Evolutionary conservation across 2,329 filamentous ascomycete genomes (phyloP).

Genomic region (Colletotrichum melonis): DNA sequence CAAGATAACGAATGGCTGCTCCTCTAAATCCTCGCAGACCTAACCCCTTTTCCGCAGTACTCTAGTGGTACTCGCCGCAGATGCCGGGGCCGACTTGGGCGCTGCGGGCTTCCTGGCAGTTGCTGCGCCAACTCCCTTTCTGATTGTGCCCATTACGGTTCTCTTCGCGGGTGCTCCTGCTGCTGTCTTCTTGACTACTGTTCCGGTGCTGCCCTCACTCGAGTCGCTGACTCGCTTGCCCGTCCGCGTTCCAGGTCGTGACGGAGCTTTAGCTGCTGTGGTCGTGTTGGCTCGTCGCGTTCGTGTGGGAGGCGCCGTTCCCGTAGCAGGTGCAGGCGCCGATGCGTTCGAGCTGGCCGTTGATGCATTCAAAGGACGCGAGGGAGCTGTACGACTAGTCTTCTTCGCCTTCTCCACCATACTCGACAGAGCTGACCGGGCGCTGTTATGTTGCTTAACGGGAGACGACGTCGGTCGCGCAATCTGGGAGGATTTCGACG

Average conservation of each 20-base stretch:
- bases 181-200: constrained; percentile 69
- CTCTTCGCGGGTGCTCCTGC: constrained; percentile 57
- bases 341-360: constrained; percentile 51
- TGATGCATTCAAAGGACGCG: constrained; percentile 59
- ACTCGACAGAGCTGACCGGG: constrained; percentile 58
- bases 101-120: constrained; percentile 61
- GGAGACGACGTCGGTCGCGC: constrained; percentile 69
- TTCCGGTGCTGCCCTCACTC: constrained; percentile 73
- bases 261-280: constrained; percentile 46
- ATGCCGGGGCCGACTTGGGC: constrained; percentile 53
- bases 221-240: constrained; percentile 69
- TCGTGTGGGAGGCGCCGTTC: constrained; percentile 40
- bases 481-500: constrained; percentile 64
- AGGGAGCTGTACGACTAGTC: constrained; percentile 59
- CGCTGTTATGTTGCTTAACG: constrained; percentile 61
- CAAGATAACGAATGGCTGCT: not conserved
- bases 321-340: constrained; percentile 40
- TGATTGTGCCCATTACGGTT: constrained; percentile 65
- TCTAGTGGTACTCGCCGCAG: constrained; percentile 60
- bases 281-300: constrained; percentile 48
- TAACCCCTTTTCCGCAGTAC: constrained; percentile 66
- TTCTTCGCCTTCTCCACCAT: constrained; percentile 72
- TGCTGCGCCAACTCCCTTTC: constrained; percentile 60
- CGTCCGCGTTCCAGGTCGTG: constrained; percentile 57
- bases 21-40: not conserved